phyloP scores from a whole-genome alignment of 768 basidiomycete genomes.

The Hypsizygus marmoreus region DNA sequence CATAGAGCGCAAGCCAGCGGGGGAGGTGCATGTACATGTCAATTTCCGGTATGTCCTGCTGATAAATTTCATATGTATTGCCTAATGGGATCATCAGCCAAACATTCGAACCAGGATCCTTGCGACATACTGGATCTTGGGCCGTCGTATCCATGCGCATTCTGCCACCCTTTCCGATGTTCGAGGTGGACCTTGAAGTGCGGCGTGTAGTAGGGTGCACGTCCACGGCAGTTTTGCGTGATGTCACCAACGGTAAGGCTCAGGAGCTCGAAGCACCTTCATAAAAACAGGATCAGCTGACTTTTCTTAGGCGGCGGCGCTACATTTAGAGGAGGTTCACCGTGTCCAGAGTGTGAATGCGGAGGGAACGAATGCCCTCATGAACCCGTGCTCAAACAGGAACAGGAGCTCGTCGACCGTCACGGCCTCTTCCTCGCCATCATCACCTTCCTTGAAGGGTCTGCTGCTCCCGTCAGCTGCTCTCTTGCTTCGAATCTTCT shows the following conservation, averaged over 20 bases:
- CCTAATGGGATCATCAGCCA: slow-evolving; percentile 7
- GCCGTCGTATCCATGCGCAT: not conserved
- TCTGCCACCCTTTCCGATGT: slow-evolving; percentile 30
- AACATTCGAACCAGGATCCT: not conserved
- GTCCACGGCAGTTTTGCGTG: not conserved
- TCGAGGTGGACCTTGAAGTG: slow-evolving; percentile 18
- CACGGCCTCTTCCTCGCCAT: not conserved
- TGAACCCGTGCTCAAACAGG: slow-evolving; percentile 1
- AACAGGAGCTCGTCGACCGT: slow-evolving; percentile 10
- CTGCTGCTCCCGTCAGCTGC: not conserved
- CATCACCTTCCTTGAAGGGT: not conserved
- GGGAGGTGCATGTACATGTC: not conserved
- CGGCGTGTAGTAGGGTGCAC: too few species aligned
- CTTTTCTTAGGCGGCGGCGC: too few species aligned
- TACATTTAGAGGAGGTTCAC: not conserved
- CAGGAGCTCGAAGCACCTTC: not conserved
- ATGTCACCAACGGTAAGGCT: not conserved
- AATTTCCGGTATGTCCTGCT: not conserved
- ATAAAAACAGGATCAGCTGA: not conserved
- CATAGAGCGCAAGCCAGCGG: slow-evolving; percentile 21
- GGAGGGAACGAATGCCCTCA: not conserved
- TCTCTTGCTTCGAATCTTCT: not conserved
- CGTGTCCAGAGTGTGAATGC: not conserved
- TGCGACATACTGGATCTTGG: not conserved
- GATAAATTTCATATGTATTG: not conserved